Evolutionary conservation across 1,139 yeast species (phyloP).

Genomic region (Sugiyamaella paludigena): DNA sequence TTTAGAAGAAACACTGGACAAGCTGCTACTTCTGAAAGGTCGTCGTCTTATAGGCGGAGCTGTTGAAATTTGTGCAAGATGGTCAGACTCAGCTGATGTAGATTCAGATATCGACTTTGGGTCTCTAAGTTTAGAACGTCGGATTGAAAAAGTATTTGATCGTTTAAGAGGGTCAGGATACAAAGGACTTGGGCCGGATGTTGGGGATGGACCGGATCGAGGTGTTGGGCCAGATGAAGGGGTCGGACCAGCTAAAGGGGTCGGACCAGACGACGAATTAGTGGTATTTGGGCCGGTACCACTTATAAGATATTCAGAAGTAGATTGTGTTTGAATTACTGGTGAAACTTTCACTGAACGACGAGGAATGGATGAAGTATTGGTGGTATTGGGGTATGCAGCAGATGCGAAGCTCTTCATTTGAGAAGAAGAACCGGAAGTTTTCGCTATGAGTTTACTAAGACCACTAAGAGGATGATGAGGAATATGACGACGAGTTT

Average conservation of each 20-base stretch:
- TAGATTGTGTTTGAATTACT: too few species aligned
- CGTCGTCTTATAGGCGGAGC: neutral
- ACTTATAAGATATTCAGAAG: too few species aligned
- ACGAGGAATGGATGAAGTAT: neutral
- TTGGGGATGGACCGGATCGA: too few species aligned
- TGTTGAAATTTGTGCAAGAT: too few species aligned
- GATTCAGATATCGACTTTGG: neutral
- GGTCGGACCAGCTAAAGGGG: too few species aligned
- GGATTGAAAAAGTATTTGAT: conserved; percentile 5
- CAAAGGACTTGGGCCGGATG: neutral
- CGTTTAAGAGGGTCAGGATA: conserved; percentile 3
- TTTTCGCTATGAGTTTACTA: conserved; percentile 7
- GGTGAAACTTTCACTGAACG: too few species aligned
- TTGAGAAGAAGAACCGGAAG: conserved; percentile 6
- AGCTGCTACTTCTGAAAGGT: too few species aligned
- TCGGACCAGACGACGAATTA: too few species aligned
- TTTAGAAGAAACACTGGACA: too few species aligned
- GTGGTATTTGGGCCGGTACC: too few species aligned
- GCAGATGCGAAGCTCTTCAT: conserved; percentile 12
- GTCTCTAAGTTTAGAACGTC: neutral
- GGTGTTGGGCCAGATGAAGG: too few species aligned
- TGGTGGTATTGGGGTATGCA: conserved; percentile 4
- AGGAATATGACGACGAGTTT: neutral
- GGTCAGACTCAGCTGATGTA: too few species aligned
- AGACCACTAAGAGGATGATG: conserved; percentile 10